A percentile compares a stretch with the other conserved stretches of the same genome.
Conservation (phyloP, 208 protist species). For the Polymyxa betae region DNA sequence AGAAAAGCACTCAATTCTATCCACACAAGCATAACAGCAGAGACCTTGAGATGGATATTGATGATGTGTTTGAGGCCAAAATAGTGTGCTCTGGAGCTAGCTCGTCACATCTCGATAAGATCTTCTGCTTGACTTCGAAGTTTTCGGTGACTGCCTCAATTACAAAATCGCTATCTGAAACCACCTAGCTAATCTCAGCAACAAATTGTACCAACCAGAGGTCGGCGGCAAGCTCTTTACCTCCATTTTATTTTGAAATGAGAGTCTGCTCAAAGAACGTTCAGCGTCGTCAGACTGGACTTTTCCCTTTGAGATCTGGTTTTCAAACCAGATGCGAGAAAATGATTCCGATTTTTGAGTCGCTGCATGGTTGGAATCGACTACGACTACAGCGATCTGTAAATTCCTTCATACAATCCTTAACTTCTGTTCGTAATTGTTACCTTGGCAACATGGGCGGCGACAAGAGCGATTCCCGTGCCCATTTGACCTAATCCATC, state of each 20-base stretch:
- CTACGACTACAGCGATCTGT: not conserved
- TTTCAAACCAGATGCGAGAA: not conserved
- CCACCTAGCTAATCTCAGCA: not conserved
- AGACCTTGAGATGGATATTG: slow-evolving; percentile 76
- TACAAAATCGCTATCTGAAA: slow-evolving; percentile 71
- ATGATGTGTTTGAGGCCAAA: slow-evolving; percentile 79
- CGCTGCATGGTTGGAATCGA: not conserved
- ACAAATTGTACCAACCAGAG: not conserved
- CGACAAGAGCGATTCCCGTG: slow-evolving; percentile 9
- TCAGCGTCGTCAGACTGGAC: not conserved
- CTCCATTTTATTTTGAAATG: not conserved
- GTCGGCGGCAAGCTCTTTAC: not conserved
- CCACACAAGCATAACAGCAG: too few species aligned
- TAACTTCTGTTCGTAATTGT: not conserved
- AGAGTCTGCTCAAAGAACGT: not conserved
- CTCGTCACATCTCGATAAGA: slow-evolving; percentile 62
- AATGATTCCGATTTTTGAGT: not conserved
- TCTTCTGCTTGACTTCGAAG: slow-evolving; percentile 6
- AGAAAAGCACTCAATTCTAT: too few species aligned
- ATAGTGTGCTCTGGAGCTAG: slow-evolving; percentile 65
- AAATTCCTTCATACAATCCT: not conserved
- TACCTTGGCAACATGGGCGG: slow-evolving; percentile 35
- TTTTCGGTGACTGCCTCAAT: slow-evolving; percentile 74
- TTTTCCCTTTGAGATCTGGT: not conserved
- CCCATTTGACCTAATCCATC: slow-evolving; percentile 48